Evolutionary conservation across 1,284 basidiomycete genomes (phyloP).

Genomic region (Ceratobasidium papillatum): DNA sequence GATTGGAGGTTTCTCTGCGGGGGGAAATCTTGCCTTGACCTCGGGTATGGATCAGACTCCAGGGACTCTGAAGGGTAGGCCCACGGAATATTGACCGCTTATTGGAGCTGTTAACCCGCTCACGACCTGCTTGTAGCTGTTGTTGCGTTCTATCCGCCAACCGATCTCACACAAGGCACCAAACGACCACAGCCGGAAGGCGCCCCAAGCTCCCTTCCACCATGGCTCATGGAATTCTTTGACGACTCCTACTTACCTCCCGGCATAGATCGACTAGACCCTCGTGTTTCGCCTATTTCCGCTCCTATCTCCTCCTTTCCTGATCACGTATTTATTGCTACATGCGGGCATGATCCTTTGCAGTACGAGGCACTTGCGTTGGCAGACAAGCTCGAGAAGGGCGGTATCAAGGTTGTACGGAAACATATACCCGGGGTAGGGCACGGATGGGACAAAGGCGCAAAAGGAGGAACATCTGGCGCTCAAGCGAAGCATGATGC

Average conservation of each 20-base stretch:
- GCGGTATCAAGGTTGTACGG: conserved; percentile 15
- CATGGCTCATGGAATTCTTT: not conserved
- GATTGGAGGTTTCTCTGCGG: conserved; percentile 32
- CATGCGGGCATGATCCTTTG: conserved; percentile 11
- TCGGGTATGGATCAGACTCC: not conserved
- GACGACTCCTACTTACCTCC: not conserved
- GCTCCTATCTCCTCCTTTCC: conserved; percentile 7
- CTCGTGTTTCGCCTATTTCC: conserved; percentile 9
- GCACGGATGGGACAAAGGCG: conserved; percentile 22
- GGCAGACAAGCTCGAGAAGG: conserved; percentile 8
- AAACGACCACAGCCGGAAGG: not conserved
- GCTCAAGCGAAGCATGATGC: not conserved
- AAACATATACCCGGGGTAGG: conserved; percentile 1
- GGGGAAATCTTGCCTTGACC: conserved; percentile 14
- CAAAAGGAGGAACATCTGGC: not conserved
- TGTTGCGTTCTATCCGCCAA: conserved; percentile 3
- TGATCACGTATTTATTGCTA: conserved; percentile 4
- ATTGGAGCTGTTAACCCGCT: not conserved
- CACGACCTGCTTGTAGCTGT: not conserved
- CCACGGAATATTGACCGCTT: too few species aligned
- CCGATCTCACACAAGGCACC: not conserved
- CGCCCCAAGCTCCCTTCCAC: not conserved
- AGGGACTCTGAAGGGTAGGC: conserved; percentile 11
- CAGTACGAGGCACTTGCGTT: conserved; percentile 2
- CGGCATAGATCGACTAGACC: conserved; percentile 10